Conservation (phyloP, 2,329 filamentous ascomycete genomes). For the Microsporum audouinii region DNA sequence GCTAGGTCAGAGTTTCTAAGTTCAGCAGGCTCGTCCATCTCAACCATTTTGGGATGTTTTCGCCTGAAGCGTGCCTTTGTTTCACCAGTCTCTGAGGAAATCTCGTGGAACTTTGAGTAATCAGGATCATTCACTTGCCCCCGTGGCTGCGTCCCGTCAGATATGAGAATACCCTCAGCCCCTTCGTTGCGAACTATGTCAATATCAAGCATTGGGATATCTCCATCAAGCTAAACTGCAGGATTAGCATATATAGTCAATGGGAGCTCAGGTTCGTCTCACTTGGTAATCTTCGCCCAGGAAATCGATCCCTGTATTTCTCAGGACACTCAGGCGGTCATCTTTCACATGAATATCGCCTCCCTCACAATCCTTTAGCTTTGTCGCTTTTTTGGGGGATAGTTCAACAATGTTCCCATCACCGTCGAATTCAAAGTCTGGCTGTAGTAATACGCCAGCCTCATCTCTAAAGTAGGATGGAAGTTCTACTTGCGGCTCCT, state of each 20-base stretch:
- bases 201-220: slow-evolving; percentile 15
- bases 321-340: background rate
- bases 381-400: slow-evolving; percentile 8
- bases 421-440: slow-evolving; percentile 50
- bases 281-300: background rate
- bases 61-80: slow-evolving; percentile 21
- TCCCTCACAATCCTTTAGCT: background rate
- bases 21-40: slow-evolving; percentile 40
- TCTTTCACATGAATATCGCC: background rate
- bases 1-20: slow-evolving; percentile 46
- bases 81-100: slow-evolving; percentile 11
- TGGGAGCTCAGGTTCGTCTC: background rate
- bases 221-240: slow-evolving; percentile 8
- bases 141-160: slow-evolving; percentile 4
- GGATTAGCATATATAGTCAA: background rate
- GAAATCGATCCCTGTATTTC: background rate
- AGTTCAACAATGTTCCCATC: slow-evolving; percentile 49
- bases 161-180: slow-evolving; percentile 15
- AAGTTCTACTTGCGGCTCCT: slow-evolving; percentile 21
- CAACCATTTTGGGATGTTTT: slow-evolving; percentile 32
- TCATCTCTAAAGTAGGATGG: slow-evolving; percentile 29
- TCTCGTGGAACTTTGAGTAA: slow-evolving; percentile 10
- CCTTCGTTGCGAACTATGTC: slow-evolving; percentile 10
- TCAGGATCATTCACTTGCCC: slow-evolving; percentile 13
- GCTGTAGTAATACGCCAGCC: slow-evolving; percentile 39